Evolutionary conservation across 2,329 filamentous ascomycete species (phyloP), one percentile per base, ranked within the genome.

Genomic region (Nemania sp.): DNA sequence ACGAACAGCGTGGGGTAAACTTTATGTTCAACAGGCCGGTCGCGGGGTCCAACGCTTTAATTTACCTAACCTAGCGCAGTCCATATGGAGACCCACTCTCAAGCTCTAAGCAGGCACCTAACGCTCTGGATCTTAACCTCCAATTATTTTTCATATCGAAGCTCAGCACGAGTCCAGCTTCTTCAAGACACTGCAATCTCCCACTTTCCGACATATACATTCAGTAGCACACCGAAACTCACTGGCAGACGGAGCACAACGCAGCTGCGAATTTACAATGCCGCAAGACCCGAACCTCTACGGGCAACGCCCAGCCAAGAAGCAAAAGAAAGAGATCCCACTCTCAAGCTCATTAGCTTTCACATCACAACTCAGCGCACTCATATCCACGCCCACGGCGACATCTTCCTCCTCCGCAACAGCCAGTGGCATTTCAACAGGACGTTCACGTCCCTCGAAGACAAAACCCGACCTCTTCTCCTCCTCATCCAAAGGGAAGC

Each of bases 321-420:
- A 85, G 64, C 79, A 82, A 61, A 81, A 81, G 67, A 86, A 84
- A 66, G 84, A 88, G 65, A 82, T 90, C 52, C 83, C 84, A 15
- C 83, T 91, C 15, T 87, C 84, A 15, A 85, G 83, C 45, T 87
- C 84, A 39, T 83, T 96, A 49, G 86, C 91, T 68, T 97, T 99
- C 75, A 86, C 89, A n/a, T 90, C 90, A 9, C 89, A 94, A 61
- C 83, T 97, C 59, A 88, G 89, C 63, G 89, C 86, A 40, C 84
- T 97, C 50, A 90, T 97, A 73, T 78, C 86, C 49, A 77, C 72
- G 9, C 62, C 71, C 5, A 75, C 79, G 28, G 70, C 73, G 19
- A 65, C 79, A 22, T 61, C 74, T 19, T 65, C 75, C 56, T 72
- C 54, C 69, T 75, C 54, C 6, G 12, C 26, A 28, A 28, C 12